These are phyloP conservation scores for Colletotrichum ledebouriae DNA, from an alignment of 2,329 filamentous ascomycete species.

Conservation along the genomic window DNA sequence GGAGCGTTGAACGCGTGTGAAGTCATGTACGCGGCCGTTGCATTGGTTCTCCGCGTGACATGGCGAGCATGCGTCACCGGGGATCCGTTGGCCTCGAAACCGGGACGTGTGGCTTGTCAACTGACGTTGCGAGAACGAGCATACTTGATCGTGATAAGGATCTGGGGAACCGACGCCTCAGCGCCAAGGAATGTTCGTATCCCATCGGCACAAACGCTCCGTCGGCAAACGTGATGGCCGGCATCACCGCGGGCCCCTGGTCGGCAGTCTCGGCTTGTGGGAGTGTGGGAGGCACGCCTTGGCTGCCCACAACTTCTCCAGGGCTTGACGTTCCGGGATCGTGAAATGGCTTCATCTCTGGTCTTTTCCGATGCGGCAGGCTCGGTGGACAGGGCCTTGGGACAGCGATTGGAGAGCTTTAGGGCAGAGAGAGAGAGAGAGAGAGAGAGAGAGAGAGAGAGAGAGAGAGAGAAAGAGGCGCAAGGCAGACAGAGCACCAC, in stretches of 20 bases:
- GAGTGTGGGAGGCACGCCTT: conserved; percentile 12
- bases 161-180: conserved; percentile 32
- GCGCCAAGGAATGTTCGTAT: conserved; percentile 36
- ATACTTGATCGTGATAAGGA: conserved; percentile 12
- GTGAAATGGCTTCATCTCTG: not conserved
- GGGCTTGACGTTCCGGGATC: conserved; percentile 15
- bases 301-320: conserved; percentile 13
- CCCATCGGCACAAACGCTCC: conserved; percentile 27
- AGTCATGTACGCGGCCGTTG: conserved; percentile 18
- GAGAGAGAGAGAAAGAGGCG: not conserved
- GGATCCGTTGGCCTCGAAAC: not conserved
- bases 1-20: conserved; percentile 14
- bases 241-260: conserved; percentile 27
- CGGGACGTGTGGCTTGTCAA: not conserved
- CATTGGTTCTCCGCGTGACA: not conserved
- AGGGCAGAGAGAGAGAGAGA: not conserved
- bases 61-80: not conserved
- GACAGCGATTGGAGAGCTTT: not conserved
- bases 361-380: not conserved
- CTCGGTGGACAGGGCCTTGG: not conserved
- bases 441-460: not conserved
- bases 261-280: conserved; percentile 38
- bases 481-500: not conserved
- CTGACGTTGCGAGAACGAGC: conserved; percentile 10
- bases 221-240: conserved; percentile 25